Evolutionary conservation across 1,284 basidiomycete species (phyloP), one percentile per base, ranked within the genome.

Genomic region (Malassezia arunalokei): DNA sequence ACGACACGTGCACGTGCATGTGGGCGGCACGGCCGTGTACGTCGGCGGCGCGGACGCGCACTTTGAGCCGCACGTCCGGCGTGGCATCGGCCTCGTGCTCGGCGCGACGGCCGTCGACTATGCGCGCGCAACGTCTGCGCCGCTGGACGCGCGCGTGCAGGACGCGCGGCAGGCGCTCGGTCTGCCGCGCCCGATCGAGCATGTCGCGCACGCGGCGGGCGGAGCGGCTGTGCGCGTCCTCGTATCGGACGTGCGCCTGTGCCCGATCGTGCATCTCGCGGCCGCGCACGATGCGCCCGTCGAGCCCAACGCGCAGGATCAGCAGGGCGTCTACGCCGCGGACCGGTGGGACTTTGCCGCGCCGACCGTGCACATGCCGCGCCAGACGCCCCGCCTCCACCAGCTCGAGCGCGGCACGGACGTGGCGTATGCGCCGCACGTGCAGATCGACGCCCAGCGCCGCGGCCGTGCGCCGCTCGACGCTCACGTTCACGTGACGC

Each of bases 401-500:
- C 62, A 71, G 63, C 33, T 76, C 49, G 58, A 66, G 35, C 32
- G 28, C 40, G 43, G 28, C 17, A 24, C 53, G 6, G 30, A 48
- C 24, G 38, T 47, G 12, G 15, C 57, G 50, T 76, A 30, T 56
- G 72, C 44, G 40, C 71, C 54, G 38, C 62, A 49, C 40, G 56
- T 46, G 52, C 74, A 49, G 59, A 71, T 40, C 51, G 40, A 57
- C 39, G 41, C 50, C 15, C 49, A 58, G 58, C 8, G 28, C 68
- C 29, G 63, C 60, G 55, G 63, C 20, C 57, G 74, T 1, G 61
- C 68, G 24, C 60, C 62, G 5, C 51, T 70, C 9, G 59, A 63
- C 12, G 47, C 57, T 40, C 49, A 27, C 3, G 47, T 53, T 5
- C 60, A 65, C 45, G 75, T 79, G 54, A 74, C 79, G 60, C 70